These are phyloP conservation scores for Jasminum sambac DNA, from an alignment of 257 asterid genomes.

Conservation along the genomic window DNA sequence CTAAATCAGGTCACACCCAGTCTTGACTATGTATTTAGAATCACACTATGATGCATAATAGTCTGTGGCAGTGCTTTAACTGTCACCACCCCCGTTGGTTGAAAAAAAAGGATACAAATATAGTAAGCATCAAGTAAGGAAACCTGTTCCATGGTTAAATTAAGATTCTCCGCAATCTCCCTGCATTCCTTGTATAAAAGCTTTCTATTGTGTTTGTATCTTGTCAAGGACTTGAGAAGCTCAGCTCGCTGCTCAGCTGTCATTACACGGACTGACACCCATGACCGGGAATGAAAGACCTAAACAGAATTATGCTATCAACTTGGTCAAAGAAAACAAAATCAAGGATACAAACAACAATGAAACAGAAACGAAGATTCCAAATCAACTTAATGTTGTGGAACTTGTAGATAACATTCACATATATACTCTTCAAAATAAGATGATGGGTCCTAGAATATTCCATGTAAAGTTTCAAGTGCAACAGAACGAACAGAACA, in stretches of 20 bases:
- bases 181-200: constrained; percentile 72
- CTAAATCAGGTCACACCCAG: not conserved
- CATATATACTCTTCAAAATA: constrained; percentile 17
- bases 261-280: constrained; percentile 74
- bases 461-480: constrained; percentile 16
- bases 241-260: constrained; percentile 74
- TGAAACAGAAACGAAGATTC: not conserved
- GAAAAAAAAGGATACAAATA: constrained; percentile 4
- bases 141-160: constrained; percentile 92
- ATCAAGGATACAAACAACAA: constrained; percentile 5
- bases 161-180: constrained; percentile 77
- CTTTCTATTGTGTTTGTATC: constrained; percentile 54
- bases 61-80: not conserved
- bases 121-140: constrained; percentile 30
- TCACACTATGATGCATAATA: not conserved
- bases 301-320: constrained; percentile 31
- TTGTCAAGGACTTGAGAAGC: constrained; percentile 59
- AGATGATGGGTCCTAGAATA: constrained; percentile 14
- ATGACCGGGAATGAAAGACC: constrained; percentile 70
- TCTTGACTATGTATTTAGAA: not conserved
- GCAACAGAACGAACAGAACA: too few relatives aligned
- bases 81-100: not conserved
- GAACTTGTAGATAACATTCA: not conserved
- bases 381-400: constrained; percentile 16
- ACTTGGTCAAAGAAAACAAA: constrained; percentile 22